Base-by-base conservation (phyloP, 2,329 filamentous ascomycete genomes). In the Gremmenia infestans region DNA sequence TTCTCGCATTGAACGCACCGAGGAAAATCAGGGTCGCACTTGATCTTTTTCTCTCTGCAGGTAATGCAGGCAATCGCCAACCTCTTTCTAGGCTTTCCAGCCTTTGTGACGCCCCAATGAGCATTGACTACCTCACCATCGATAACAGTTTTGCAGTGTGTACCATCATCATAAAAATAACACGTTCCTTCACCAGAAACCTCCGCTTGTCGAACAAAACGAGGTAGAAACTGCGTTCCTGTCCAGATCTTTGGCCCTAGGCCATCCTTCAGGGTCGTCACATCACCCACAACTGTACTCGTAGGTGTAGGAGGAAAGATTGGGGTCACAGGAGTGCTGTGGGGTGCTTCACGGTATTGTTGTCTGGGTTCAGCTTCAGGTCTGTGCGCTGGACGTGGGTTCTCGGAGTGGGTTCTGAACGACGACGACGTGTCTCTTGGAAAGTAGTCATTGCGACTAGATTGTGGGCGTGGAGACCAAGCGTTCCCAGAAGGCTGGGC, bases 31-130 rank as follows among this genome's bases (percentile, higher is more conserved):
- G 91, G 92, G 62, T 96, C 91, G 68, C 92, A 97, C 72, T 96
- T 96, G 75, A 97, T 96, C 78, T 96, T 97, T 83, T 96, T 97
- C 74, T 96, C 91, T 50, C 92, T 83, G 71, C 92, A 97, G 12
- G 91, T 94, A 56, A 96, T 80, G 69, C 92, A 97, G n/a, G 91
- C 91, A 70, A 96, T 91, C 23, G 92, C 91, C 55, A 96, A 78
- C 55, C 92, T 81, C 75, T 97, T 97, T 63, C 92, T 83, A 48
- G 92, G 91, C 74, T 96, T 96, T 14, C 92, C 92, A 2, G 92
- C 91, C 73, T 96, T 96, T 37, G 92, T 96, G 9, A 96, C 85
- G 15, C 92, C 91, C 92, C 92, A 96, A 63, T 90, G 89, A 1
- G 91, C 89, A 69, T 96, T 96, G 51, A 96, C 91, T 0, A 80